phyloP scores from a whole-genome alignment of 345 rosid species.

The Bruguiera sexangula region DNA sequence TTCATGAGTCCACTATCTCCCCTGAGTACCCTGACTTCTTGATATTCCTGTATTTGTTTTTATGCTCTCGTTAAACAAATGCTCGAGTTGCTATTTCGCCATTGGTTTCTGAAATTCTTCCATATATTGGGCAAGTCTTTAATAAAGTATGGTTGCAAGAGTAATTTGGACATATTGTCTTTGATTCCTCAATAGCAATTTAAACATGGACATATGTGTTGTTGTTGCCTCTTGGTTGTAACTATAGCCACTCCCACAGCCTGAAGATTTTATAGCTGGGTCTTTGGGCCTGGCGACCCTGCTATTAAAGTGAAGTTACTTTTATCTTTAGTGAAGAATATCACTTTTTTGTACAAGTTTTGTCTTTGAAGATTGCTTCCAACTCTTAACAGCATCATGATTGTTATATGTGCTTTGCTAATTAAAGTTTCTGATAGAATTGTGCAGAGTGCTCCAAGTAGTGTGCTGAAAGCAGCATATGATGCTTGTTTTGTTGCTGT shows the following conservation, averaged over 20 bases:
- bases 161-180: constrained; percentile 6
- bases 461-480: constrained; percentile 61
- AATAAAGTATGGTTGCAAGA: constrained; percentile 45
- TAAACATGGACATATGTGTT: constrained; percentile 8
- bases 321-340: constrained; percentile 11
- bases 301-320: constrained; percentile 82
- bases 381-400: constrained; percentile 13
- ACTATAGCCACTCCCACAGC: constrained; percentile 77
- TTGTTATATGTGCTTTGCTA: constrained; percentile 39
- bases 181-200: constrained; percentile 12
- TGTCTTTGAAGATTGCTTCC: neutral
- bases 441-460: constrained; percentile 73
- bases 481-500: constrained; percentile 75
- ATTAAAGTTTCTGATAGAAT: constrained; percentile 46
- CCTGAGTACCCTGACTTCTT: constrained; percentile 31
- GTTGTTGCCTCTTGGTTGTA: constrained; percentile 31
- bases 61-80: constrained; percentile 14
- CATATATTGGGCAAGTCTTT: constrained; percentile 66
- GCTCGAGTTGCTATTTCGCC: constrained; percentile 76
- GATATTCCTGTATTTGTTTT: no score
- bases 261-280: constrained; percentile 80
- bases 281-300: constrained; percentile 80
- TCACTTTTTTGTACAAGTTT: constrained; percentile 9
- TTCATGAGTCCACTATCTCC: constrained; percentile 59
- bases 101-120: constrained; percentile 70